Base-by-base conservation (phyloP, 1,284 basidiomycete genomes). In the Anthracocystis walkeri region DNA sequence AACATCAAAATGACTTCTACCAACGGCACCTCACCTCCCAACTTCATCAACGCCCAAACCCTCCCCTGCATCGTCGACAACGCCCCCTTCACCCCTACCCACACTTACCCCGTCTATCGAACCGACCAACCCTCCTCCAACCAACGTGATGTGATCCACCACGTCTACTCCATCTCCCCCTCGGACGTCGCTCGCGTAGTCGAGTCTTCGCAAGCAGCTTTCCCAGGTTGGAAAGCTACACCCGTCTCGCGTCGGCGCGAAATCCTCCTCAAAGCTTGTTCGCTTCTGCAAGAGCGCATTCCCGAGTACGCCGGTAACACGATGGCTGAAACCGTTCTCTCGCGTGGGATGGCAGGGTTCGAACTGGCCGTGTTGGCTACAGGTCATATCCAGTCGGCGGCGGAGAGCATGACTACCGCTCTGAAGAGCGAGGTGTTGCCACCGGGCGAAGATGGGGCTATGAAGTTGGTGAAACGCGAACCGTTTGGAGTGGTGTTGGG, bases 41-140 rank as follows among this genome's bases (percentile, higher is more conserved):
- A 66, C 55, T 70, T 75, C 20, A 57, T 70, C 60, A 45, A 38
- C 45, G 29, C 48, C 18, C 4, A 14, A 3, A 42, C 67, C 20
- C 65, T 85, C 4, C 84, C 84, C 8, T 79, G 79, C 62, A 73
- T 81, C 56, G 51, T 86, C 62, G 67, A 78, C 63, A 82, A 81
- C 52, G 49, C 79, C 40, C 58, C 78, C 12, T 79, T 65, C 42
- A 60, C 56, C 16, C 77, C 75, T 7, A 31, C 52, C 4, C 57
- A 64, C n/a, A 79, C 75, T 3, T 86, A 78, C 58, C 27, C 75
- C 3, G 78, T 85, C 55, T 65, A 68, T 31, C 73, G 73, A 14
- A 71, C 64, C n/a, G 73, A 75, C 40, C 64, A 66, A 21, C 63
- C 63, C 6, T 46, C 67, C 35, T 5, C 27, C 12, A 25, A 45